Evolutionary conservation across 345 rosid genomes (phyloP).

Genomic region (Eucalyptus fibrosa): DNA sequence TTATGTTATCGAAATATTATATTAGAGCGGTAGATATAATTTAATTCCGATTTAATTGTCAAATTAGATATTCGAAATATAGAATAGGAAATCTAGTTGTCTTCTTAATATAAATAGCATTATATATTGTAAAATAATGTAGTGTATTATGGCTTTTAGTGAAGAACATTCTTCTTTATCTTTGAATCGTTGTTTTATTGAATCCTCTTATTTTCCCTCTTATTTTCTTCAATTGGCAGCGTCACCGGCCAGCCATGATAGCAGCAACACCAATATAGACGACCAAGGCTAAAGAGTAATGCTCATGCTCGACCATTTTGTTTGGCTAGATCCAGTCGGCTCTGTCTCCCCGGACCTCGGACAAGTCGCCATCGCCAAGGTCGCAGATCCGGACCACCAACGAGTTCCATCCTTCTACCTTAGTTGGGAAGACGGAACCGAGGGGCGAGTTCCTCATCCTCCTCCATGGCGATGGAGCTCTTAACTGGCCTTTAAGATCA

Average conservation of each 20-base stretch:
- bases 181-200: too few relatives aligned
- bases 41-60: fast-evolving
- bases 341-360: not conserved
- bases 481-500: not conserved
- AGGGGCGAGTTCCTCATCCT: not conserved
- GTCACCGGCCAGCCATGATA: too few relatives aligned
- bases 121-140: too few relatives aligned
- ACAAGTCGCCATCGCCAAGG: not conserved
- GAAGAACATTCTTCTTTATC: too few relatives aligned
- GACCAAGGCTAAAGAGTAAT: not conserved
- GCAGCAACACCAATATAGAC: too few relatives aligned
- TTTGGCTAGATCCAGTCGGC: not conserved
- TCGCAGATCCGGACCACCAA: not conserved
- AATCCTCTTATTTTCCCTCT: too few relatives aligned
- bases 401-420: not conserved
- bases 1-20: too few relatives aligned
- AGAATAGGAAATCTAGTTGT: fast-evolving
- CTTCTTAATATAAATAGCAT: too few relatives aligned
- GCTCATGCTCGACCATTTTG: not conserved
- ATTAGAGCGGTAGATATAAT: fast-evolving
- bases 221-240: too few relatives aligned
- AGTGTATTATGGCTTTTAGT: too few relatives aligned
- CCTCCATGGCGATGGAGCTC: not conserved
- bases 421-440: not conserved
- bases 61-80: fast-evolving